phyloP scores from a whole-genome alignment of 306 rosid genomes.

The Rubus idaeus region DNA sequence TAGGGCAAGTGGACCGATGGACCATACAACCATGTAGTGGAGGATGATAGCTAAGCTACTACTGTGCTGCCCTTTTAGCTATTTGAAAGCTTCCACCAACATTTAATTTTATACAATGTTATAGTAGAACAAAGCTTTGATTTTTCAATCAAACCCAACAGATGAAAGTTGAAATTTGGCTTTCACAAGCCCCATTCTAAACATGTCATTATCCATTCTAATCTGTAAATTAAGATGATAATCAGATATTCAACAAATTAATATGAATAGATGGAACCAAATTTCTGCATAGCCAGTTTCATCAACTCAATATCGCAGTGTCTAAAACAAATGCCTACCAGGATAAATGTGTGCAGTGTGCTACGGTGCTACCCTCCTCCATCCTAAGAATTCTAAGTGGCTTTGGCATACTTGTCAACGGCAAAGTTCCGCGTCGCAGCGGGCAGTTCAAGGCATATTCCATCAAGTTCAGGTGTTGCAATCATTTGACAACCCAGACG shows the following conservation, averaged over 20 bases:
- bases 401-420: slow-evolving; percentile 70
- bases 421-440: slow-evolving; percentile 85
- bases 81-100: too few relatives aligned
- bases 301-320: not conserved
- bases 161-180: not conserved
- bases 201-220: not conserved
- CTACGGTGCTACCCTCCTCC: not conserved
- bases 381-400: slow-evolving; percentile 36
- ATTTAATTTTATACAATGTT: not conserved
- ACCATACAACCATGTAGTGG: too few relatives aligned
- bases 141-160: not conserved
- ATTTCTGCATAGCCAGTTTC: not conserved
- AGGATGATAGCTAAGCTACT: too few relatives aligned
- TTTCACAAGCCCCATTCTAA: not conserved
- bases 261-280: not conserved
- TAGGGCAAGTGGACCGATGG: not conserved
- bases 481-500: slow-evolving; percentile 95
- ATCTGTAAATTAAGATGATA: not conserved
- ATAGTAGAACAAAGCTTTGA: not conserved
- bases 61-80: too few relatives aligned
- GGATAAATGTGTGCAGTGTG: not conserved
- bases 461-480: slow-evolving; percentile 75
- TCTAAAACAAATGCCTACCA: not conserved
- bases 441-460: slow-evolving; percentile 74
- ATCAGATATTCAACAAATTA: not conserved